phyloP scores from a whole-genome alignment of 2,329 filamentous ascomycete genomes.

The Alternaria arborescens region DNA sequence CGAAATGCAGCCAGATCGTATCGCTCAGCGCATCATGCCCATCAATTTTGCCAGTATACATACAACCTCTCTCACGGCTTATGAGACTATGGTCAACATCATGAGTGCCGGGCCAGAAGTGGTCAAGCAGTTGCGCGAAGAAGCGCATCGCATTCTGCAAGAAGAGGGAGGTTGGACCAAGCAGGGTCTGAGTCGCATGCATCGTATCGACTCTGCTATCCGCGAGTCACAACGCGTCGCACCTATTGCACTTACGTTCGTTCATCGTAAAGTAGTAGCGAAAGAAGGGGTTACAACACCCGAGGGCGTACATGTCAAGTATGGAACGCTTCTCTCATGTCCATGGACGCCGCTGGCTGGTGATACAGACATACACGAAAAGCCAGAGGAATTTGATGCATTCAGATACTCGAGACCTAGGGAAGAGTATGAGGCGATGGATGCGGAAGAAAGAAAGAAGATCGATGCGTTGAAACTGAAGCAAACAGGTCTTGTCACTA shows the following conservation, averaged over 20 bases:
- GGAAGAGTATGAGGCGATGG: conserved; percentile 32
- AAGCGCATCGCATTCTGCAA: conserved; percentile 49
- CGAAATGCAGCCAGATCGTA: conserved; percentile 59
- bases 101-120: conserved; percentile 27
- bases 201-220: conserved; percentile 62
- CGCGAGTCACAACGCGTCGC: conserved; percentile 63
- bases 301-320: conserved; percentile 59
- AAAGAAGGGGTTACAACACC: conserved; percentile 84
- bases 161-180: conserved; percentile 60
- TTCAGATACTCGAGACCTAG: conserved; percentile 36
- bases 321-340: conserved; percentile 28
- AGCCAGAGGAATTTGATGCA: conserved; percentile 29
- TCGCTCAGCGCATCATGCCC: conserved; percentile 63
- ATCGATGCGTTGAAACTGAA: conserved; percentile 39
- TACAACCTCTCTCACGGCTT: conserved; percentile 64
- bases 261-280: conserved; percentile 60
- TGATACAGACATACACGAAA: conserved; percentile 28
- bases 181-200: conserved; percentile 53
- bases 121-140: conserved; percentile 52
- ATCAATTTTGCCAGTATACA: conserved; percentile 68
- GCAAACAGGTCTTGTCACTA: conserved; percentile 63
- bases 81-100: conserved; percentile 48
- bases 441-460: conserved; percentile 24
- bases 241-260: conserved; percentile 58
- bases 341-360: conserved; percentile 29